A percentile compares a stretch with the other conserved stretches of the same genome.
Conservation (phyloP, 345 rosid species). For the Populus alba region DNA sequence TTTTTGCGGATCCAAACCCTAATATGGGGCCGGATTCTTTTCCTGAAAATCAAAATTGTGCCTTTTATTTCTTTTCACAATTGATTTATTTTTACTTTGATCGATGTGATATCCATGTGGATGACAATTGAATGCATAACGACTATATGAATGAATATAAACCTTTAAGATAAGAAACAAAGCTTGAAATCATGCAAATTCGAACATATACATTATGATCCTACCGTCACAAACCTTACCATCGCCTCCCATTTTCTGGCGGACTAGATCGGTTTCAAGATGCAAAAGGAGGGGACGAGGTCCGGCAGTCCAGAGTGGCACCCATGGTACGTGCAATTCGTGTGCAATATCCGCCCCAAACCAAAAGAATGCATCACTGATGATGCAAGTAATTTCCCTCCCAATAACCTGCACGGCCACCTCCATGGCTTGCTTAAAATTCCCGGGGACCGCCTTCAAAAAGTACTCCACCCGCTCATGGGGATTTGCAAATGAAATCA, state of each 20-base stretch:
- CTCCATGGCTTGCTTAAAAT: slow-evolving; percentile 27
- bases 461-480: slow-evolving; percentile 38
- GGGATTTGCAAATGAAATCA: slow-evolving; percentile 16
- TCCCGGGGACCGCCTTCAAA: slow-evolving; percentile 34
- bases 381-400: slow-evolving; percentile 27
- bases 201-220: too few species aligned
- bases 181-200: too few species aligned
- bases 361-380: slow-evolving; percentile 55
- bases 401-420: slow-evolving; percentile 30
- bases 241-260: slow-evolving; percentile 14
- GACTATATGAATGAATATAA: too few species aligned
- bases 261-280: slow-evolving; percentile 31
- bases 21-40: too few species aligned
- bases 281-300: slow-evolving; percentile 45
- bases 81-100: too few species aligned
- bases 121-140: too few species aligned
- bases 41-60: too few species aligned
- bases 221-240: not conserved
- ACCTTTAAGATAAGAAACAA: too few species aligned
- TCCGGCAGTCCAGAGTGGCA: slow-evolving; percentile 47
- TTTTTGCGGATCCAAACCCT: too few species aligned
- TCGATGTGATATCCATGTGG: too few species aligned
- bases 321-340: slow-evolving; percentile 47
- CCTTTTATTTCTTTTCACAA: too few species aligned
- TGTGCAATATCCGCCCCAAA: slow-evolving; percentile 47